Percentiles rank a stretch among this genome's conserved stretches.
These are phyloP conservation scores for Ambrosia trifida DNA, from an alignment of 129 eudicot species.

Conservation along the genomic window DNA sequence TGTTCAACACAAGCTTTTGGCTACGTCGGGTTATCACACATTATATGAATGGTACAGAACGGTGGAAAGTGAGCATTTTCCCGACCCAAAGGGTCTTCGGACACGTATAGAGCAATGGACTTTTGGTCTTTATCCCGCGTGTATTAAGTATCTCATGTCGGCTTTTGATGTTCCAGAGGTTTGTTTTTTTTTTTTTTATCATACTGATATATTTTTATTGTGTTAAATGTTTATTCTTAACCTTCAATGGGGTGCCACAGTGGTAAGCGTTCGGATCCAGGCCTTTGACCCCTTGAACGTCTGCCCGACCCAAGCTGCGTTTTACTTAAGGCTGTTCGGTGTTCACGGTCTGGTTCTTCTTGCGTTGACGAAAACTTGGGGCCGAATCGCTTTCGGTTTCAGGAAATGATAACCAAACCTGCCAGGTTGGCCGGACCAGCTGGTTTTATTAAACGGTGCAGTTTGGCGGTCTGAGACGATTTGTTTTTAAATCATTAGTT, in stretches of 20 bases:
- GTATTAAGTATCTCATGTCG: constrained; percentile 96
- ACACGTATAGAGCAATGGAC: constrained; percentile 98
- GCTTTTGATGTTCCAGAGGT: constrained; percentile 99
- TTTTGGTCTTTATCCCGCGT: constrained; percentile 97
- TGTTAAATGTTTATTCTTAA: not conserved
- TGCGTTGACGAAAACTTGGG: too few species aligned
- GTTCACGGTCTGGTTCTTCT: too few species aligned
- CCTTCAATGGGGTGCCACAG: not conserved
- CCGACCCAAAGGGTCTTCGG: constrained; percentile 96
- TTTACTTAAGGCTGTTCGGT: too few species aligned
- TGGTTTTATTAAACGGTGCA: too few species aligned
- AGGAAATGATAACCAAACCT: too few species aligned
- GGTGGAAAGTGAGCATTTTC: constrained; percentile 96
- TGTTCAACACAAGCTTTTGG: constrained; percentile 77
- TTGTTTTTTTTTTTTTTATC: constrained; percentile 15
- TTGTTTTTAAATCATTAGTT: too few species aligned
- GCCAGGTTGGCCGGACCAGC: too few species aligned
- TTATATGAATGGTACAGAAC: constrained; percentile 87
- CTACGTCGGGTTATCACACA: constrained; percentile 92
- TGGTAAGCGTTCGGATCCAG: not conserved
- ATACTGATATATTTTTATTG: not conserved
- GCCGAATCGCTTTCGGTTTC: too few species aligned
- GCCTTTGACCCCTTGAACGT: not conserved
- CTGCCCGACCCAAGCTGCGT: too few species aligned
- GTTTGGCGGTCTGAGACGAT: too few species aligned